Evolutionary conservation across 1,139 yeast species (phyloP), one percentile per base, ranked within the genome.

Genomic region (Hemisphaericaspora lyxosophila): DNA sequence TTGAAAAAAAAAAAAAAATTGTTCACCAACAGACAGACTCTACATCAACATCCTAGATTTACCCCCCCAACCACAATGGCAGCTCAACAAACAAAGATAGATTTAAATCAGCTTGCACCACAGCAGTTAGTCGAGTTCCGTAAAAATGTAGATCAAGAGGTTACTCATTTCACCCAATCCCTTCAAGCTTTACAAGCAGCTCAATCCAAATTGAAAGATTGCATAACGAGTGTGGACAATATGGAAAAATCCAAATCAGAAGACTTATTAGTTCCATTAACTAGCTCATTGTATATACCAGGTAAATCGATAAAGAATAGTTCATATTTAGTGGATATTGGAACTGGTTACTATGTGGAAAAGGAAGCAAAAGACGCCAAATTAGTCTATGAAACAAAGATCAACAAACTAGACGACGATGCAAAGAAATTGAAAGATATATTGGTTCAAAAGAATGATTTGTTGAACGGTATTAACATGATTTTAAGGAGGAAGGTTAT

Each of bases 281-380:
- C 97, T 1, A 75, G 90, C 31, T 87, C 96, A 0, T 68, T 92
- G 33, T 92, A 94, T 52, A 85, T 92, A 19, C 96, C 96, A 2
- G 99, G 98, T 2, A 75, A 70, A 43, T 73, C 78, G 40, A 71
- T 73, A 34, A 77, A 82, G 45, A 75, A 75, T 33, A 76, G 82
- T 45, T 80, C 74, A 41, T 92, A 84, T 52, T 72, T 92, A 62
- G 96, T 94, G 13, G 99, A 92, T 57, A 83, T 92, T 30, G 99
- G 99, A 24, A 92, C 98, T 0, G 97, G 97, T 2, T 92, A 92
- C 60, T 92, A 78, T 57, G 94, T 89, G 22, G 96, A 88, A 52
- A 94, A 92, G 63, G 63, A 63, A 41, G 76, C 80, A 0, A 67
- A 64, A 5, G 90, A 86, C 33, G 86, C 97, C 3, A 69, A 78